phyloP scores from a whole-genome alignment of 2,329 filamentous ascomycete genomes.

The Knoxdaviesia proteae region DNA sequence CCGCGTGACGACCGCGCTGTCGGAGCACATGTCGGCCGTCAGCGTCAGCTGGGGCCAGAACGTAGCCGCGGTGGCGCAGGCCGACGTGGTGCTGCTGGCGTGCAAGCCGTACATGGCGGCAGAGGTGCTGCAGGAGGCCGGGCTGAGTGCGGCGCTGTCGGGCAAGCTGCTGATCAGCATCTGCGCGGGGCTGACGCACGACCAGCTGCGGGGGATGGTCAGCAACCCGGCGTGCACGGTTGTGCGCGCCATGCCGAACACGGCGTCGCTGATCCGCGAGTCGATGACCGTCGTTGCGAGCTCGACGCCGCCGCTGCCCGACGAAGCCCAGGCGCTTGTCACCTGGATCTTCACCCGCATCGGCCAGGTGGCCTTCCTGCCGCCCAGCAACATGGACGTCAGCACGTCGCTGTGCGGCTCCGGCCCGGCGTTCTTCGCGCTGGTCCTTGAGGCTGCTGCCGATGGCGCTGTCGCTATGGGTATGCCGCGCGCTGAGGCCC shows the following conservation, averaged over 20 bases:
- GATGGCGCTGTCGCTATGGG: slow-evolving; percentile 68
- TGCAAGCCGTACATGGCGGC: slow-evolving; percentile 65
- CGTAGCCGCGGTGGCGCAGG: slow-evolving; percentile 40
- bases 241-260: slow-evolving; percentile 71
- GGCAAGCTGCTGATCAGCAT: slow-evolving; percentile 72
- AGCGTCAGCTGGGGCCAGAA: slow-evolving; percentile 54
- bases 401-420: slow-evolving; percentile 55
- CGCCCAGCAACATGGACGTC: slow-evolving; percentile 48
- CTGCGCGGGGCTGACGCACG: slow-evolving; percentile 52
- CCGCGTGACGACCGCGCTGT: slow-evolving; percentile 44
- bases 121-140: slow-evolving; percentile 43
- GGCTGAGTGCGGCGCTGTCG: slow-evolving; percentile 50
- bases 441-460: slow-evolving; percentile 55
- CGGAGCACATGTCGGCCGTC: slow-evolving; percentile 38
- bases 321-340: slow-evolving; percentile 33
- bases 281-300: slow-evolving; percentile 65
- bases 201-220: slow-evolving; percentile 41
- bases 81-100: slow-evolving; percentile 55
- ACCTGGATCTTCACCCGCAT: slow-evolving; percentile 62
- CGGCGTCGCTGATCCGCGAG: slow-evolving; percentile 56
- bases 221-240: slow-evolving; percentile 33
- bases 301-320: slow-evolving; percentile 33
- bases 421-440: slow-evolving; percentile 54
- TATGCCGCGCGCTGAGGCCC: slow-evolving; percentile 48
- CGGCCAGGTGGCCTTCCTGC: slow-evolving; percentile 48